Base-by-base conservation (phyloP, 1,284 basidiomycete genomes). In the Meira nashicola region DNA sequence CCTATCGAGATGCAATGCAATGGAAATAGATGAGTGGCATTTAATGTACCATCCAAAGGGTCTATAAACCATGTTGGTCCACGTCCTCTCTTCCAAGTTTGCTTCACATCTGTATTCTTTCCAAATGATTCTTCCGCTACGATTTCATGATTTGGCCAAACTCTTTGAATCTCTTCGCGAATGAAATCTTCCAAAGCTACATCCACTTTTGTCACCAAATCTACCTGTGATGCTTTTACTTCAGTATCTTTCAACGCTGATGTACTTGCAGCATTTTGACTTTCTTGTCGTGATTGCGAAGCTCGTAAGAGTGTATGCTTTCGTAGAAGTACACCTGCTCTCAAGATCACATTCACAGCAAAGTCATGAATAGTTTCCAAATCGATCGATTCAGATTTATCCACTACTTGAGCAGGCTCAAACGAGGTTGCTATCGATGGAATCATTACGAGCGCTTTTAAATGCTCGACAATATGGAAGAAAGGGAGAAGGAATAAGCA, bases 31-130 rank as follows among this genome's bases (percentile, higher is more conserved):
- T 48, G 43, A 12, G 28, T 28, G 17, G 15, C 37, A 53, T 65
- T 28, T 11, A 71, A 21, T 25, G 59, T 70, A 4, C 66, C 73
- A 49, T 76, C 73, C 8, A 74, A 56, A 5, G 73, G 73, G 39
- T 76, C 73, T 17, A 75, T 62, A 39, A 74, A 70, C 71, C 70
- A 73, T 1, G 73, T 76, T 25, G 69, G 69, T 14, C 58, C 61
- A 71, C 73, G 23, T 2, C 38, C 38, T 12, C 15, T 12, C 5
- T 53, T 19, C 50, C 50, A 41, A 12, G 4, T 25, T 23, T 21
- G 17, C 23, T 48, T 48, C 6, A 25, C n/a, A 19, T 23, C 46
- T 19, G 46, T 17, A 23, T 48, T 48, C 23, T 48, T 48, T 14
- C 50, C 17, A 33, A 43, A 61, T 11, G 59, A 51, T 38, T 61